Percentiles rank a stretch among this genome's conserved stretches.
Conservation (phyloP, 2,329 filamentous ascomycete genomes). For the Colletotrichum sp. region DNA sequence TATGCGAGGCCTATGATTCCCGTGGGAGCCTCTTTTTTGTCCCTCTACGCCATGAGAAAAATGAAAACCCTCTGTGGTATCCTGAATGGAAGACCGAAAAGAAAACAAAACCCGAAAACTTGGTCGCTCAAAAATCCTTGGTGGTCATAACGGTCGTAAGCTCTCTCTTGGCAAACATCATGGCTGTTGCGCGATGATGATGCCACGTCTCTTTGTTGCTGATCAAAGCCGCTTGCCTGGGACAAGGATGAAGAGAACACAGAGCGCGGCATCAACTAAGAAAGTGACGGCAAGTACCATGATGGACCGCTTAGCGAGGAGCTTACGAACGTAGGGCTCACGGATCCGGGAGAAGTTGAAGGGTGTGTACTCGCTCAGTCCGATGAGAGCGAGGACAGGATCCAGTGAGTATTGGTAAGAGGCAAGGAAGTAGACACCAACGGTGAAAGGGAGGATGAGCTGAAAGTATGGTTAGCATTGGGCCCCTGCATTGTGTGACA, state of each 20-base stretch:
- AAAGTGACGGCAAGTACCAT: slow-evolving; percentile 81
- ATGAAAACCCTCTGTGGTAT: slow-evolving; percentile 4
- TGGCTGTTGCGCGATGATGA: neutral
- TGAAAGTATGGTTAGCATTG: slow-evolving; percentile 27
- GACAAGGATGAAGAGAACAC: slow-evolving; percentile 91
- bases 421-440: slow-evolving; percentile 86
- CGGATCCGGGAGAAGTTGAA: slow-evolving; percentile 88
- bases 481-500: neutral
- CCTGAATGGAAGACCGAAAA: slow-evolving; percentile 8
- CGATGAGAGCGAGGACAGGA: slow-evolving; percentile 85
- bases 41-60: neutral
- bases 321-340: slow-evolving; percentile 87
- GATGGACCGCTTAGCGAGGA: slow-evolving; percentile 82
- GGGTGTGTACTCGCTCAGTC: slow-evolving; percentile 94
- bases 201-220: neutral
- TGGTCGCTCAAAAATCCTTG: slow-evolving; percentile 15
- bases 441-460: slow-evolving; percentile 85
- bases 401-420: slow-evolving; percentile 97
- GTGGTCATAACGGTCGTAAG: slow-evolving; percentile 20
- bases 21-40: neutral
- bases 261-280: slow-evolving; percentile 80
- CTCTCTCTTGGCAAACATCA: neutral
- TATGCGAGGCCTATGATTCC: neutral
- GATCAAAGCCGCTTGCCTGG: slow-evolving; percentile 80
- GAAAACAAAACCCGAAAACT: neutral